phyloP scores from a whole-genome alignment of 1,139 yeast genomes.

The Pichia sp. region DNA sequence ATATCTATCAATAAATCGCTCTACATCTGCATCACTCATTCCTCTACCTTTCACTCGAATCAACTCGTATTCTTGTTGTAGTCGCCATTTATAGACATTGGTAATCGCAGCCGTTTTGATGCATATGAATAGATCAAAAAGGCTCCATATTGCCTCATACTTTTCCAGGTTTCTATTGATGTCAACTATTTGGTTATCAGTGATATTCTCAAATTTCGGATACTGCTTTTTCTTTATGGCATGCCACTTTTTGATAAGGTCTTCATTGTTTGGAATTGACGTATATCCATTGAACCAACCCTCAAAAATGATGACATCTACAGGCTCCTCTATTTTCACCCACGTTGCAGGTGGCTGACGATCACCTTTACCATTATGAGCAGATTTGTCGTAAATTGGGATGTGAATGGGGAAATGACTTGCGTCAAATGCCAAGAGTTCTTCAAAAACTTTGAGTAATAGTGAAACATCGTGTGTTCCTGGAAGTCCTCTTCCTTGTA shows the following conservation, averaged over 20 bases:
- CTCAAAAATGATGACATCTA: conserved; percentile 72
- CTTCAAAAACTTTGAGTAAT: conserved; percentile 32
- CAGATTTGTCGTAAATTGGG: conserved; percentile 79
- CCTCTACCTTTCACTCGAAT: conserved; percentile 57
- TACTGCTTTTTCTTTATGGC: conserved; percentile 12
- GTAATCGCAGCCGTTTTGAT: conserved; percentile 54
- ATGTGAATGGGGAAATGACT: conserved; percentile 52
- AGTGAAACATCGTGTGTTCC: conserved; percentile 81
- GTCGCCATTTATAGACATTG: conserved; percentile 77
- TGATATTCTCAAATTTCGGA: conserved; percentile 29
- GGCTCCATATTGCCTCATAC: conserved; percentile 56
- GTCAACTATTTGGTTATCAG: conserved; percentile 30
- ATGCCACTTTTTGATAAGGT: conserved; percentile 24
- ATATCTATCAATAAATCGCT: conserved; percentile 68
- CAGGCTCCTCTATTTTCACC: conserved; percentile 34
- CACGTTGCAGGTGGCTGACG: conserved; percentile 42
- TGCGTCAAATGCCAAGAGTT: conserved; percentile 27
- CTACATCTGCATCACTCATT: conserved; percentile 72
- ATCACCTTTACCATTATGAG: conserved; percentile 76
- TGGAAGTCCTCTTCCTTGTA: conserved; percentile 84
- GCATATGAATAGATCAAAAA: conserved; percentile 58
- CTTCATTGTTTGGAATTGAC: conserved; percentile 38
- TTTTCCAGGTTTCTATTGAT: conserved; percentile 47
- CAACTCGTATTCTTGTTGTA: conserved; percentile 75
- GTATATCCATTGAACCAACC: conserved; percentile 92